Percentiles rank a stretch among this genome's conserved stretches.
Conservation (phyloP, 2,329 filamentous ascomycete species). For the Colletotrichum sp. region DNA sequence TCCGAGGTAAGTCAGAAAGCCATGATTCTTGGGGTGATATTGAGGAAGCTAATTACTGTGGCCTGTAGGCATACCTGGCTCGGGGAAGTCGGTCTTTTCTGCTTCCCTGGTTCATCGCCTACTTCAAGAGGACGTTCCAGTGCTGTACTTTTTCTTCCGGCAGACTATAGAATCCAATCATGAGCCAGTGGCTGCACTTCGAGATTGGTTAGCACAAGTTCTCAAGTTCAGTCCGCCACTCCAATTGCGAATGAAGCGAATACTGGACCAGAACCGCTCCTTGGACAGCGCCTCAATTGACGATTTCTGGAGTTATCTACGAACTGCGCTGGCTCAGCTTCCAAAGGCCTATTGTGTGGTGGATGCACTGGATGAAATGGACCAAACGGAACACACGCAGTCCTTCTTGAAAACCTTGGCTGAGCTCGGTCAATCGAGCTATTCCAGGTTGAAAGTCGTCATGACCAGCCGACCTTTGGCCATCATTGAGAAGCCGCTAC, state of each 20-base stretch:
- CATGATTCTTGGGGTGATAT: not conserved
- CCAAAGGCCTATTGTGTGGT: conserved; percentile 40
- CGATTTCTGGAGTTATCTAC: conserved; percentile 35
- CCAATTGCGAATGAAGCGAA: conserved; percentile 25
- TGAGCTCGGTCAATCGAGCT: conserved; percentile 33
- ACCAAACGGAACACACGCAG: conserved; percentile 33
- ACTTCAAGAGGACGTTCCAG: conserved; percentile 23
- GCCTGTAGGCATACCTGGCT: conserved; percentile 38
- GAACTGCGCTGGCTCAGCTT: conserved; percentile 25
- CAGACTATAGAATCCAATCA: conserved; percentile 42
- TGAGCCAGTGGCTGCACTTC: conserved; percentile 30
- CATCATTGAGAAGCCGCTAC: conserved; percentile 33
- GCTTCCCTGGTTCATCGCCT: not conserved
- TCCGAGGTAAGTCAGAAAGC: conserved; percentile 23
- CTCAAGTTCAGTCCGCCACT: conserved; percentile 34
- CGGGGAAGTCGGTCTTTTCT: conserved; percentile 25
- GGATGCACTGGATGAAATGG: conserved; percentile 55
- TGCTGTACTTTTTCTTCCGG: conserved; percentile 45
- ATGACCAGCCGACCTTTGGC: conserved; percentile 47
- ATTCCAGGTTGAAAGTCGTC: conserved; percentile 42
- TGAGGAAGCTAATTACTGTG: not conserved
- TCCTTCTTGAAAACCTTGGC: conserved; percentile 38
- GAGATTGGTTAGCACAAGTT: conserved; percentile 40
- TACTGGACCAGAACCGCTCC: not conserved
- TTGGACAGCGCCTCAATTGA: conserved; percentile 23